Conservation (phyloP, 768 basidiomycete genomes). For the Rhodotorula paludigena region DNA sequence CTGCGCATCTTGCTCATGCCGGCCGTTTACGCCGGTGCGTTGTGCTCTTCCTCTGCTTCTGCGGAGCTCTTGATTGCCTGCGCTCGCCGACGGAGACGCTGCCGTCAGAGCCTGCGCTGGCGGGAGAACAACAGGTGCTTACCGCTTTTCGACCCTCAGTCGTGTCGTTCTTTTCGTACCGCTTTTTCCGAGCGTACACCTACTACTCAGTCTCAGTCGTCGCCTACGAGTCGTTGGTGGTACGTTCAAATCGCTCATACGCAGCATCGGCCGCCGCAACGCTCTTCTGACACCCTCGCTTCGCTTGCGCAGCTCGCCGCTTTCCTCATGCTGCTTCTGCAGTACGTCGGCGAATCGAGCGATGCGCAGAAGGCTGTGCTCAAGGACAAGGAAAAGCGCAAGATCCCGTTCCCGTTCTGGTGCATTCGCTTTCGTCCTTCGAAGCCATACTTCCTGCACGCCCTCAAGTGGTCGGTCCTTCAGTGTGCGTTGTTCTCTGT, state of each 20-base stretch:
- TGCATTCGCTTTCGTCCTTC: slow-evolving; percentile 30
- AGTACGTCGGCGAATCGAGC: slow-evolving; percentile 72
- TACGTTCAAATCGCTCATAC: not conserved
- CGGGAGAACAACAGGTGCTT: too few relatives aligned
- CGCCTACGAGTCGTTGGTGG: slow-evolving; percentile 37
- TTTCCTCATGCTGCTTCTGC: slow-evolving; percentile 76
- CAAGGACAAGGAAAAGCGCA: slow-evolving; percentile 69
- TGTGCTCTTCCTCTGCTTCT: too few relatives aligned
- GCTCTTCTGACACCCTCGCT: slow-evolving; percentile 45
- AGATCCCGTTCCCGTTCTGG: slow-evolving; percentile 65
- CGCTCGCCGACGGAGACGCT: too few relatives aligned
- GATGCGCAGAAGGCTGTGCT: slow-evolving; percentile 63
- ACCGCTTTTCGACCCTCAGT: slow-evolving; percentile 58
- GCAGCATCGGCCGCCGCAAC: not conserved
- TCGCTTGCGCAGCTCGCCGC: slow-evolving; percentile 64
- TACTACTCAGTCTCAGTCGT: slow-evolving; percentile 36
- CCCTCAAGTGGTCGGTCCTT: slow-evolving; percentile 73
- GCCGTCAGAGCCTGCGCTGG: too few relatives aligned
- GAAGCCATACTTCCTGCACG: slow-evolving; percentile 74
- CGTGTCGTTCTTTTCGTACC: slow-evolving; percentile 79
- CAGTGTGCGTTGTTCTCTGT: slow-evolving; percentile 62
- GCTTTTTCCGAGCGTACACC: slow-evolving; percentile 73
- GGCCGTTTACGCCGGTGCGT: slow-evolving; percentile 24
- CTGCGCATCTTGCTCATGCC: slow-evolving; percentile 32
- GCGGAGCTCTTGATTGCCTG: too few relatives aligned